phyloP scores from a whole-genome alignment of 164 flowering plant genomes.

The Annona cherimola region DNA sequence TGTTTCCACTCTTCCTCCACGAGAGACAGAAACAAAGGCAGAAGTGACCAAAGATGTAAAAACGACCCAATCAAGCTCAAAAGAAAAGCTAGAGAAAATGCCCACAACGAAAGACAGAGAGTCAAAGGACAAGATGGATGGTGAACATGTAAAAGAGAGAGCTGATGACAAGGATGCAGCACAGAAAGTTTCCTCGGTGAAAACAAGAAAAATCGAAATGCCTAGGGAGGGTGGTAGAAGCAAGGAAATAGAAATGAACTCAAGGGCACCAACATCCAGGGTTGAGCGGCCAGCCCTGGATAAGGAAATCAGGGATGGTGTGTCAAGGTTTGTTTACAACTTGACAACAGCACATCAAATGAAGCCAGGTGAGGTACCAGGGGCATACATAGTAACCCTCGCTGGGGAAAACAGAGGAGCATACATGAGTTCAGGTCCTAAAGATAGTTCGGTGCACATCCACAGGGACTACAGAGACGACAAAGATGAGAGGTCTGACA shows the following conservation, averaged over 20 bases:
- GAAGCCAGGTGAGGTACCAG: conserved; percentile 21
- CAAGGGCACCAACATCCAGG: conserved; percentile 12
- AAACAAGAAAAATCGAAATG: conserved; percentile 9
- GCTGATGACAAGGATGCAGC: conserved; percentile 15
- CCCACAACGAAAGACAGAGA: conserved; percentile 9
- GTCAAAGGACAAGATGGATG: conserved; percentile 11
- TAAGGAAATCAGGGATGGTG: conserved; percentile 36
- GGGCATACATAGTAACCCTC: conserved; percentile 43
- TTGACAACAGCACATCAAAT: conserved; percentile 22
- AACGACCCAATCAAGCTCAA: conserved; percentile 9
- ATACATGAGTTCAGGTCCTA: conserved; percentile 43
- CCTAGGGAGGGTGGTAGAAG: conserved; percentile 7
- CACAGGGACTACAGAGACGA: conserved; percentile 51
- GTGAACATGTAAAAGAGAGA: conserved; percentile 11
- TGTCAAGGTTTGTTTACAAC: conserved; percentile 33
- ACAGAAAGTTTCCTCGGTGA: conserved; percentile 2
- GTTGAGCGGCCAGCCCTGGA: conserved; percentile 24
- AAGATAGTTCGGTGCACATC: conserved; percentile 44
- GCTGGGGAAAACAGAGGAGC: conserved; percentile 90
- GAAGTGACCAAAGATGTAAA: conserved; percentile 21
- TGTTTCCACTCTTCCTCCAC: conserved; percentile 3
- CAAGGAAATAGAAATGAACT: conserved; percentile 12
- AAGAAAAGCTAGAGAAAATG: conserved; percentile 10
- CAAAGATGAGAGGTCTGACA: conserved; percentile 42
- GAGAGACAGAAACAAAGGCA: conserved; percentile 5